Base-by-base conservation (phyloP, 2,329 filamentous ascomycete genomes). In the Aspergillus sp. region DNA sequence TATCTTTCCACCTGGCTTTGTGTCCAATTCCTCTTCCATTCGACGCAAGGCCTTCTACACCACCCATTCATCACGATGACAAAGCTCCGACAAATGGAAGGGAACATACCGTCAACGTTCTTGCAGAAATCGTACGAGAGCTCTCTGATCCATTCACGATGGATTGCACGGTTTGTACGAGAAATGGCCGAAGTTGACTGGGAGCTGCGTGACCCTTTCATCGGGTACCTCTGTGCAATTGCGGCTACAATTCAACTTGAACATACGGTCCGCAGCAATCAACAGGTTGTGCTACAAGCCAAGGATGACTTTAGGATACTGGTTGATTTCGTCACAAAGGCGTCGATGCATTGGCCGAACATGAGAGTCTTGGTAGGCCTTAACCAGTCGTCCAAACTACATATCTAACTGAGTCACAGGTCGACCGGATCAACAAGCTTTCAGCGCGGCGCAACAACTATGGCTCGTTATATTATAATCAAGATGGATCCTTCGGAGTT, bases 161-260 rank as follows among this genome's bases (percentile, higher is more conserved):
- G 64, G 64, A 63, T 65, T 30, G 61, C 61, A 0, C 53, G 60
- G 2, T 61, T 65, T 16, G 54, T 64, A 17, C 55, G 46, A 24
- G 61, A 65, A 44, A 65, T 64, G 60, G 30, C 50, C 0, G 61
- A 65, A 19, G 60, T 56, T 4, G 55, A 58, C n/a, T 51, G 64
- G n/a, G 52, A 32, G 16, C 45, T 56, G 1, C 60, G 54, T 19
- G 64, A 66, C 38, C 64, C 64, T 1, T 66, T 65, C 32, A 52
- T 66, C 13, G 63, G 61, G 3, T 64, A 66, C 44, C 51, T 66
- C 3, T 58, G 60, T 32, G 63, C 63, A 3, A 62, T 66, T 20
- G 64, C 63, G 9, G 64, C 64, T 13, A 65, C 61, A 1, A 65
- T 65, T 22, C 63, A 66, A 22, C 54, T 66, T 2, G 64, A 66